Conservation (phyloP, 164 flowering plant genomes). For the Sedum album region DNA sequence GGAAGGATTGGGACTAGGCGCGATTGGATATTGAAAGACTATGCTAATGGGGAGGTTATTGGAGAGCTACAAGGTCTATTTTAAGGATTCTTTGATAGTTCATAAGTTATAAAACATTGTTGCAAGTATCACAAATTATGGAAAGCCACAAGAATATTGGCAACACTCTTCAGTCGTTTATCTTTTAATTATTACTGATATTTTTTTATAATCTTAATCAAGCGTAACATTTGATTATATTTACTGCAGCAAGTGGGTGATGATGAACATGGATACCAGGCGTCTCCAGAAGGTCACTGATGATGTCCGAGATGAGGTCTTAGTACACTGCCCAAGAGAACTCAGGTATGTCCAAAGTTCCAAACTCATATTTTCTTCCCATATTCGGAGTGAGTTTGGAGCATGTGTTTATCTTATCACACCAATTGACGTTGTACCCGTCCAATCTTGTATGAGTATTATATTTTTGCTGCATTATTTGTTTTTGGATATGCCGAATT, state of each 20-base stretch:
- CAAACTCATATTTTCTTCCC: neutral
- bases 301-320: slow-evolving; percentile 74
- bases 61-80: slow-evolving; percentile 87
- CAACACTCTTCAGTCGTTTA: neutral
- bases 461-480: no score
- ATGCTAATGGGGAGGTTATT: slow-evolving; percentile 67
- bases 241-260: slow-evolving; percentile 78
- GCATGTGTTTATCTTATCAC: neutral
- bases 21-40: slow-evolving; percentile 89
- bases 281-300: slow-evolving; percentile 82
- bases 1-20: slow-evolving; percentile 92
- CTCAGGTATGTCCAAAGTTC: slow-evolving; percentile 34
- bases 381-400: neutral
- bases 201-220: neutral
- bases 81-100: neutral
- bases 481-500: no score
- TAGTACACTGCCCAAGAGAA: slow-evolving; percentile 52
- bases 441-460: no score
- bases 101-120: neutral
- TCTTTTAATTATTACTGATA: neutral
- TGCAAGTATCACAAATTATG: neutral
- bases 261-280: slow-evolving; percentile 80
- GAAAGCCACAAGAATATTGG: neutral
- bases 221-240: neutral
- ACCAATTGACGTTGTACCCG: no score